phyloP scores from a whole-genome alignment of 2,329 filamentous ascomycete species.

The Arthrobotrys conoides region DNA sequence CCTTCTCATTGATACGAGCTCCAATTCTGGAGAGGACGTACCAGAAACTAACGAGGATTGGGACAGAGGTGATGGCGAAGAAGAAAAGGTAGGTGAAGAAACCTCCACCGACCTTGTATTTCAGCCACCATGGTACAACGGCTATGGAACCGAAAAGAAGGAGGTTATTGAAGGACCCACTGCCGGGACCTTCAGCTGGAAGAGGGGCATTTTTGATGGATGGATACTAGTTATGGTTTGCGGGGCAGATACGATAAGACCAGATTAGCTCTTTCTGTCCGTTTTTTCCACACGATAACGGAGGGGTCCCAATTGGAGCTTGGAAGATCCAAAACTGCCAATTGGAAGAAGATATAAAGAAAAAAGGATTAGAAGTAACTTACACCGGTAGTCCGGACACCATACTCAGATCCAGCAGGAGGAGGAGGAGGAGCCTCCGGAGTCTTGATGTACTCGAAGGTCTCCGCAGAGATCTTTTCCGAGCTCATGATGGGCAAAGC shows the following conservation, averaged over 20 bases:
- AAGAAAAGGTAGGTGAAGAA: constrained; percentile 91
- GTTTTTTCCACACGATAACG: constrained; percentile 18
- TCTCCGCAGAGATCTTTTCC: constrained; percentile 69
- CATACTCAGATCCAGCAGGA: constrained; percentile 72
- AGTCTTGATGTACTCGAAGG: constrained; percentile 77
- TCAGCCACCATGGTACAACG: constrained; percentile 81
- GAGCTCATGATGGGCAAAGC: constrained; percentile 59
- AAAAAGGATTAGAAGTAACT: constrained; percentile 63
- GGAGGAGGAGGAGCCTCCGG: constrained; percentile 70
- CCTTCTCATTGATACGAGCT: constrained; percentile 94
- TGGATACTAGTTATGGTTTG: constrained; percentile 72
- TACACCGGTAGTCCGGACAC: constrained; percentile 73
- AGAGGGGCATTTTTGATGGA: constrained; percentile 94
- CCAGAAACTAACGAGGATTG: constrained; percentile 88
- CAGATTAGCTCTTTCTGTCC: constrained; percentile 17
- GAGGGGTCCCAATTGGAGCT: constrained; percentile 20
- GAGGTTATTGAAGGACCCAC: constrained; percentile 88
- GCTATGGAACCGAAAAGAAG: constrained; percentile 79
- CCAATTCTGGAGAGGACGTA: constrained; percentile 82
- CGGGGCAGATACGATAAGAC: constrained; percentile 28
- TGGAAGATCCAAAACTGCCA: constrained; percentile 23
- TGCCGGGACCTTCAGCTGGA: constrained; percentile 87
- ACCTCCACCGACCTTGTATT: constrained; percentile 87
- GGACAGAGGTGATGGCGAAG: constrained; percentile 81
- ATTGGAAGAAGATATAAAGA: constrained; percentile 16